Percentiles rank a stretch among this genome's conserved stretches.
These are phyloP conservation scores for Monilinia fructigena DNA, from an alignment of 2,329 filamentous ascomycete genomes.

Conservation along the genomic window DNA sequence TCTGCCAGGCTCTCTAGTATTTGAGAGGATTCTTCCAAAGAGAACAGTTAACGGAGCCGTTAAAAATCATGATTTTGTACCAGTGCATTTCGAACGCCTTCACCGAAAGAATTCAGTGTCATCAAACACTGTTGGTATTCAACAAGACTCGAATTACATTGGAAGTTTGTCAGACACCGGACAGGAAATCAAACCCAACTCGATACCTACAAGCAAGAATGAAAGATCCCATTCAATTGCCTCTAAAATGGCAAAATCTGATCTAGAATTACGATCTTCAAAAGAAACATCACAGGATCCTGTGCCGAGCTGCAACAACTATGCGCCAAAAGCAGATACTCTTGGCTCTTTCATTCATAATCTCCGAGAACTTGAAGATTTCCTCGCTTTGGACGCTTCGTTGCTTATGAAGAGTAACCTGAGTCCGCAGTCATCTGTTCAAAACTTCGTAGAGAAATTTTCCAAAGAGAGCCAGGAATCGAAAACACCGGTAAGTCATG, in stretches of 20 bases:
- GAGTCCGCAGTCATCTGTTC: neutral
- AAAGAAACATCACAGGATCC: neutral
- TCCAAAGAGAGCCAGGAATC: neutral
- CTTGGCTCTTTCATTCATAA: neutral
- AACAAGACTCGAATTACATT: too few relatives aligned
- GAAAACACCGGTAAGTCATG: neutral
- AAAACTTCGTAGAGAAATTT: neutral
- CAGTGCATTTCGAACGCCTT: too few relatives aligned
- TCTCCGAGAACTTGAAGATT: neutral
- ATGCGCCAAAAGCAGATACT: neutral
- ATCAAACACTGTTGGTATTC: too few relatives aligned
- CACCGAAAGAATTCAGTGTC: too few relatives aligned
- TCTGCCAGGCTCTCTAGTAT: neutral
- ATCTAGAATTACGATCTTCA: neutral
- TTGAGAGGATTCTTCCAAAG: neutral
- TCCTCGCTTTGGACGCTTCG: too few relatives aligned
- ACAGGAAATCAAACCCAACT: neutral
- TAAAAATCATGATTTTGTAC: neutral
- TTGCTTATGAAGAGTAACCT: neutral
- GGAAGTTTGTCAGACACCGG: too few relatives aligned
- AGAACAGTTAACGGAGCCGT: neutral
- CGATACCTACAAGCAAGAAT: neutral
- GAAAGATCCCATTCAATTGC: neutral
- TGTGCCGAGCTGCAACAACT: neutral
- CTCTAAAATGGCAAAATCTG: neutral